Evolutionary conservation across 2,329 filamentous ascomycete species (phyloP).

Genomic region (Phialophora macrospora): DNA sequence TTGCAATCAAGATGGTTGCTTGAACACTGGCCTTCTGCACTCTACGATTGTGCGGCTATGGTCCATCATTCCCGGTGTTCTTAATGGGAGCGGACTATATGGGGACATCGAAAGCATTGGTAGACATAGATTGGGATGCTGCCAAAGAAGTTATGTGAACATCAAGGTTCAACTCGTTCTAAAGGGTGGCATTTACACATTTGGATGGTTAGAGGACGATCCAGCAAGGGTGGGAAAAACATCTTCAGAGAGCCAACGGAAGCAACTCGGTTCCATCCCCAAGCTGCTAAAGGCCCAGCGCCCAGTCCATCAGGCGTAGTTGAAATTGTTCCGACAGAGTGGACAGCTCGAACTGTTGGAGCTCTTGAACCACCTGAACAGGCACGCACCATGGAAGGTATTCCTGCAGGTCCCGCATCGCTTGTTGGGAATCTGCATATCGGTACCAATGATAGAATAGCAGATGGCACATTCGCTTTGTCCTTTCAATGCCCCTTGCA

Average conservation of each 20-base stretch:
- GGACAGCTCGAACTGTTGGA: conserved; percentile 92
- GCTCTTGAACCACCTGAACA: conserved; percentile 97
- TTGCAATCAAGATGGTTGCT: neutral
- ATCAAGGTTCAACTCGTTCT: no score
- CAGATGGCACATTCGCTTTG: conserved; percentile 96
- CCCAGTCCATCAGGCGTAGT: conserved; percentile 55
- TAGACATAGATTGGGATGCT: no score
- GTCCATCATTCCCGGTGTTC: neutral
- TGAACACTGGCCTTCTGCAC: neutral
- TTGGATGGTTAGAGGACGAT: no score
- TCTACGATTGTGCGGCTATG: neutral
- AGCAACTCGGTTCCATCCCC: no score
- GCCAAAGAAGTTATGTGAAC: no score
- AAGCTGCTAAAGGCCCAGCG: no score
- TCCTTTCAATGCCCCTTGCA: conserved; percentile 85
- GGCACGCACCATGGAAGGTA: conserved; percentile 83
- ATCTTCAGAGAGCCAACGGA: no score
- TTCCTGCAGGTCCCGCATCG: conserved; percentile 91
- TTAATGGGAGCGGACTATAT: no score
- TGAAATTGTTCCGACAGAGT: conserved; percentile 86
- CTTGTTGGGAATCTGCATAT: conserved; percentile 91
- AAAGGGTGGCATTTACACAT: no score
- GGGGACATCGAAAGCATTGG: no score
- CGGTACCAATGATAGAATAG: conserved; percentile 88
- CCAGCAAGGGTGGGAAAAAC: no score